Evolutionary conservation across 441 rosid species (phyloP).

Genomic region (Brassica hybrid): DNA sequence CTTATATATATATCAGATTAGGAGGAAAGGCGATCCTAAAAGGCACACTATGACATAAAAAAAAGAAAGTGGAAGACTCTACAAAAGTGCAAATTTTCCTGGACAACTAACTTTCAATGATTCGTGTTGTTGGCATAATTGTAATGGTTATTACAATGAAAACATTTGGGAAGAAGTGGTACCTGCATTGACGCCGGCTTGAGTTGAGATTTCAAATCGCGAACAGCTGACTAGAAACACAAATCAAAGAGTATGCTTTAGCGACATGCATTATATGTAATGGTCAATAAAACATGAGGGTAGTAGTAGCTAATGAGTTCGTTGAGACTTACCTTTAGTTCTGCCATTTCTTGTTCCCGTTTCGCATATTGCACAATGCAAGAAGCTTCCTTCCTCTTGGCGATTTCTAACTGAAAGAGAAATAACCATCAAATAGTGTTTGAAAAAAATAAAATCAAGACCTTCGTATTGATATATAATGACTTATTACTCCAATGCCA

Average conservation of each 20-base stretch:
- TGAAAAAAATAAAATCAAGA: not conserved
- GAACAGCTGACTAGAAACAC: slow-evolving; percentile 83
- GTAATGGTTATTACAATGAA: not conserved
- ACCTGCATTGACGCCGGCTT: slow-evolving; percentile 99
- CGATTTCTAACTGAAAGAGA: slow-evolving; percentile 77
- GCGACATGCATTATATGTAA: slow-evolving; percentile 8
- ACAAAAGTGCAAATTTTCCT: not conserved
- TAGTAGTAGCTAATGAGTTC: too few species aligned
- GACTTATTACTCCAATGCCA: slow-evolving; percentile 23
- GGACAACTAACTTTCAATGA: not conserved
- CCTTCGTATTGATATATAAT: slow-evolving; percentile 7
- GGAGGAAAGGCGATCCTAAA: not conserved
- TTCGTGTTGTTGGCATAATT: not conserved
- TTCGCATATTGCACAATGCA: slow-evolving; percentile 96
- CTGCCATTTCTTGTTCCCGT: slow-evolving; percentile 96
- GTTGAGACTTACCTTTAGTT: slow-evolving; percentile 57
- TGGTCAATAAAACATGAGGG: not conserved
- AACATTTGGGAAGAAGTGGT: not conserved
- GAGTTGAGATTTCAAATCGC: slow-evolving; percentile 95
- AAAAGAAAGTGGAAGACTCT: not conserved
- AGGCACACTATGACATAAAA: not conserved
- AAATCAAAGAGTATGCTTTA: slow-evolving; percentile 30
- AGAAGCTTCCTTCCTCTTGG: slow-evolving; percentile 97
- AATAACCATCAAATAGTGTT: slow-evolving; percentile 34
- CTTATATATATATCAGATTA: not conserved